Conservation (phyloP, 768 basidiomycete genomes). For the Lactifluus echinatus region DNA sequence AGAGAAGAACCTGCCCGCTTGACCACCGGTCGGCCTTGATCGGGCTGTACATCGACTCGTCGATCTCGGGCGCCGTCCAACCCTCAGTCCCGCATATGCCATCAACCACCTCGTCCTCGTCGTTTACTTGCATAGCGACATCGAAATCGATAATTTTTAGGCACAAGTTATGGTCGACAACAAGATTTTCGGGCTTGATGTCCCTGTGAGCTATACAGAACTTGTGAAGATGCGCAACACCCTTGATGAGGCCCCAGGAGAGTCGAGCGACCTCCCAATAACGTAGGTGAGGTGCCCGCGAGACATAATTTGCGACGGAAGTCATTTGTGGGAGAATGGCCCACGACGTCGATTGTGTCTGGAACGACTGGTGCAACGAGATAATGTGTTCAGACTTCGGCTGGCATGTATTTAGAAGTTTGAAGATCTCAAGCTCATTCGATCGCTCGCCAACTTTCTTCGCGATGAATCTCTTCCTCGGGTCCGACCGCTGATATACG, state of each 20-base stretch:
- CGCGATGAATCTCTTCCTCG: background rate
- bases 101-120: background rate
- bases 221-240: background rate
- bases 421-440: background rate
- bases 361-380: background rate
- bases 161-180: no score
- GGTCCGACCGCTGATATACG: background rate
- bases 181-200: no score
- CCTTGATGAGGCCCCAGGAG: background rate
- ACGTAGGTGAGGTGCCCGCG: background rate
- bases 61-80: no score
- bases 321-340: background rate
- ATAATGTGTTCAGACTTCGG: background rate
- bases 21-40: background rate
- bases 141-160: no score
- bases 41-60: no score
- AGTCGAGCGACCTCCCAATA: no score
- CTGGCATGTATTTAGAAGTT: background rate
- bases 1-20: background rate
- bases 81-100: no score
- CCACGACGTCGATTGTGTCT: background rate
- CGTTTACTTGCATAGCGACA: no score
- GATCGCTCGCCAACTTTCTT: background rate
- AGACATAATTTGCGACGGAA: background rate
- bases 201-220: background rate